Evolutionary conservation across 768 basidiomycete species (phyloP), one percentile per base, ranked within the genome.

Genomic region (Leucogyrophana mollusca): DNA sequence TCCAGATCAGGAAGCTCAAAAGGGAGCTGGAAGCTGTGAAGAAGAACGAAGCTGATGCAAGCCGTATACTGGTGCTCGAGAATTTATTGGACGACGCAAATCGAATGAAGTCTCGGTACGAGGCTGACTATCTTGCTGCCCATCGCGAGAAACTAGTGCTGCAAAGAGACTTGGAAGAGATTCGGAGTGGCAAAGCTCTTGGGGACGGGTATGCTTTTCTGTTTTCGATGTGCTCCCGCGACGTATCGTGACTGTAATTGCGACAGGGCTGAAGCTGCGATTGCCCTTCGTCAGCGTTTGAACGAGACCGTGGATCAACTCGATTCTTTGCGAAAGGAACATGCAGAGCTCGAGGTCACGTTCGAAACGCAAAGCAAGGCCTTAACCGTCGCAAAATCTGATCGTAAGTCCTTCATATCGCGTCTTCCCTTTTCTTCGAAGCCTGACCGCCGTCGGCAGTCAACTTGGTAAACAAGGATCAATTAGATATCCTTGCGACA

Each of bases 11-110:
- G 49, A 85, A 81, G 49, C 76, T 97, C 22, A 73, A 89, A 61
- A 72, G 92, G 20, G 92, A 97, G 60, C 73, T 98, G 24, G 83
- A 85, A 40, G 77, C 81, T 4, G 76, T 86, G 24, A 76, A 76
- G 64, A 83, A 82, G 64, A 85, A 89, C 50, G 84, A 87, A 56
- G 85, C 72, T 5, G 90, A 93, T 58, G 75, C 83, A 6, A 88
- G 86, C 50, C 77, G 82, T 21, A 68, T 94, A 4, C 62, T 93
- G 14, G 90, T 95, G n/a, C 71, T 96, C 21, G 92, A 97, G 68
- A 94, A 91, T 58, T 69, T 95, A 45, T 70, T 97, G 45, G 90
- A 93, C 42, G 94, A 97, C 54, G 90, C 94, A 22, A 94, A 87
- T 51, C 74, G 88, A 52, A 86, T 90, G 83, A 95, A 95, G 73